These are phyloP conservation scores for Boletus mariae DNA, from an alignment of 1,284 basidiomycete genomes.

Conservation along the genomic window DNA sequence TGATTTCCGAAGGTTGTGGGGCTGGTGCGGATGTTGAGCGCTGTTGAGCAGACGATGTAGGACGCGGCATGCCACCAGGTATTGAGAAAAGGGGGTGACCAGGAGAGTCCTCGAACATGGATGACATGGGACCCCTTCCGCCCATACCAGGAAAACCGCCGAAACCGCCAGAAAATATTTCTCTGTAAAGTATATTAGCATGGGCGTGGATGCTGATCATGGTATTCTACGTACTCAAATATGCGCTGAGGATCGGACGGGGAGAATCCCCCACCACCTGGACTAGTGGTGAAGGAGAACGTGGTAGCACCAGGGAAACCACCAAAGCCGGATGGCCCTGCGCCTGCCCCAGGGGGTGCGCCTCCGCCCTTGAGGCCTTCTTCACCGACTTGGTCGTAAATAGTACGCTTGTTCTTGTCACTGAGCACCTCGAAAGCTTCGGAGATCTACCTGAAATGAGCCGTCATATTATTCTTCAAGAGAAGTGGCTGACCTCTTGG, in stretches of 20 bases:
- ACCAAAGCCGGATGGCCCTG: constrained; percentile 49
- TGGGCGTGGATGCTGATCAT: background rate
- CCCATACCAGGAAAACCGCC: constrained; percentile 19
- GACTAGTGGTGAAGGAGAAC: constrained; percentile 58
- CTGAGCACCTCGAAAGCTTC: constrained; percentile 97
- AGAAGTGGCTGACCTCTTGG: constrained; percentile 66
- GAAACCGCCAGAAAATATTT: constrained; percentile 57
- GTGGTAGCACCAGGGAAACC: constrained; percentile 51
- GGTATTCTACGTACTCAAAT: constrained; percentile 68
- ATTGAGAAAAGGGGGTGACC: constrained; percentile 48
- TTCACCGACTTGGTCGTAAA: constrained; percentile 96
- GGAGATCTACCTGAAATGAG: constrained; percentile 55
- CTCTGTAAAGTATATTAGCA: constrained; percentile 42
- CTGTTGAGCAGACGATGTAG: constrained; percentile 20
- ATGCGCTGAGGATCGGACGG: constrained; percentile 88
- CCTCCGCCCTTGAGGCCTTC: constrained; percentile 85
- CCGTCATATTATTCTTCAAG: background rate
- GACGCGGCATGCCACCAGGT: constrained; percentile 44
- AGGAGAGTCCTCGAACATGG: constrained; percentile 49
- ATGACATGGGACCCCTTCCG: constrained; percentile 28
- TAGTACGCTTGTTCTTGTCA: constrained; percentile 87
- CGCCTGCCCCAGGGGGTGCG: constrained; percentile 48
- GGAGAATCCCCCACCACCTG: constrained; percentile 57
- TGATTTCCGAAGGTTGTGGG: constrained; percentile 61
- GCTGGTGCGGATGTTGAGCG: constrained; percentile 25